Evolutionary conservation across 371 early-diverging fungal genomes (phyloP).

Genomic region (Mortierella sp.): DNA sequence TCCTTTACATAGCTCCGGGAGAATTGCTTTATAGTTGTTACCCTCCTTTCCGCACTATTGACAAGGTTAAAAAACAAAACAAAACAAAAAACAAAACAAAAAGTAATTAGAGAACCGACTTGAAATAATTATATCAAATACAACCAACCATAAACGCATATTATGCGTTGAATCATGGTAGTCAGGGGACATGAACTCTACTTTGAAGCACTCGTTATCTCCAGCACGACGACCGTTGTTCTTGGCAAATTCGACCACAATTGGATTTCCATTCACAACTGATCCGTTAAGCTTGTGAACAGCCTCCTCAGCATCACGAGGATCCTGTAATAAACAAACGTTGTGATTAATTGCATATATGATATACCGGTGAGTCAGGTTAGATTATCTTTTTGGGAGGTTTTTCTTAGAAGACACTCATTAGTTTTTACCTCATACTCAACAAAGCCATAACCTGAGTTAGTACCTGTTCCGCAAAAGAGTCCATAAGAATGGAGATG

Average conservation of each 20-base stretch:
- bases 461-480: constrained; percentile 24
- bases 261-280: constrained; percentile 65
- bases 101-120: background rate
- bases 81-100: too few species aligned
- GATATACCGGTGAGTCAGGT: background rate
- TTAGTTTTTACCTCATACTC: constrained; percentile 64
- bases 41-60: constrained; percentile 72
- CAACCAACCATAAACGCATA: too few species aligned
- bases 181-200: background rate
- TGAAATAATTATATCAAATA: background rate
- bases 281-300: constrained; percentile 75
- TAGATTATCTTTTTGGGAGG: too few species aligned
- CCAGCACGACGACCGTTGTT: constrained; percentile 67
- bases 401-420: too few species aligned
- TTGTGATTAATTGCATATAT: background rate
- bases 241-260: constrained; percentile 78
- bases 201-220: constrained; percentile 73
- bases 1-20: background rate
- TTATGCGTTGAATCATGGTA: background rate
- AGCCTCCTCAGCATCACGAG: constrained; percentile 84
- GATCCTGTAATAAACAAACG: constrained; percentile 49
- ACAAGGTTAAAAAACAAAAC: background rate
- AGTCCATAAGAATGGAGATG: background rate
- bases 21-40: constrained; percentile 28
- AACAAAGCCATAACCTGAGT: constrained; percentile 69